phyloP scores from a whole-genome alignment of 176 grass and related monocot genomes.

The Metroxylon sagu region DNA sequence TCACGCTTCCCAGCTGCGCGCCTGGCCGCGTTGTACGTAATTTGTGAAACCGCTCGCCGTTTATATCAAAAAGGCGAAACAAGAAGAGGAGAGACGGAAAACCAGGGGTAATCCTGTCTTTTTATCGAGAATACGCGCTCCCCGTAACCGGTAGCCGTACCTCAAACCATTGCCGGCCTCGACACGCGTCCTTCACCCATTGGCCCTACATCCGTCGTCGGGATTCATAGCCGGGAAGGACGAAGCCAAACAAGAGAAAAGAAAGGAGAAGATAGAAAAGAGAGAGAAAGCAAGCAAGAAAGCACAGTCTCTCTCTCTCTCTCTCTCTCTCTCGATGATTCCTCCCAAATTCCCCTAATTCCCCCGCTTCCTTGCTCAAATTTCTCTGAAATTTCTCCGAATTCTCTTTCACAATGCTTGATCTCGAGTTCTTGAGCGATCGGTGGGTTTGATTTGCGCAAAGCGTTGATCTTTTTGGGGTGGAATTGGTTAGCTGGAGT shows the following conservation, averaged over 20 bases:
- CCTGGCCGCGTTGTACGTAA: too few species aligned
- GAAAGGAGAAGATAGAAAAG: conserved; percentile 8
- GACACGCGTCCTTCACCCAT: conserved; percentile 14
- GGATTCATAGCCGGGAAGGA: conserved; percentile 5
- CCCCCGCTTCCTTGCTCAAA: not conserved
- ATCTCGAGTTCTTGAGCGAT: not conserved
- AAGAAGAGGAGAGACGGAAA: not conserved
- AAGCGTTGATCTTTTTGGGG: not conserved
- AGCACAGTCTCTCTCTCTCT: not conserved
- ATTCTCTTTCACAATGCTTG: conserved; percentile 11
- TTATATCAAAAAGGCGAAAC: too few species aligned
- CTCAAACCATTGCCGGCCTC: not conserved
- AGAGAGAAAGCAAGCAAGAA: conserved; percentile 20
- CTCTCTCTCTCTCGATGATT: conserved; percentile 1
- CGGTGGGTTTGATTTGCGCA: not conserved
- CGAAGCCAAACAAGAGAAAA: not conserved
- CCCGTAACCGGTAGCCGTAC: conserved; percentile 4
- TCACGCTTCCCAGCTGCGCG: too few species aligned
- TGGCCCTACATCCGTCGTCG: conserved; percentile 7
- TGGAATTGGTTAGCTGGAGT: conserved; percentile 8
- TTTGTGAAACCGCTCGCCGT: too few species aligned
- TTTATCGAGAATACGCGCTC: conserved; percentile 1
- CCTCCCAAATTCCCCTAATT: not conserved
- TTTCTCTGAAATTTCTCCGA: not conserved
- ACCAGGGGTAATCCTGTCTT: conserved; percentile 4